These are phyloP conservation scores for Asterophora lycoperdoides DNA, from an alignment of 768 basidiomycete species.

Conservation along the genomic window DNA sequence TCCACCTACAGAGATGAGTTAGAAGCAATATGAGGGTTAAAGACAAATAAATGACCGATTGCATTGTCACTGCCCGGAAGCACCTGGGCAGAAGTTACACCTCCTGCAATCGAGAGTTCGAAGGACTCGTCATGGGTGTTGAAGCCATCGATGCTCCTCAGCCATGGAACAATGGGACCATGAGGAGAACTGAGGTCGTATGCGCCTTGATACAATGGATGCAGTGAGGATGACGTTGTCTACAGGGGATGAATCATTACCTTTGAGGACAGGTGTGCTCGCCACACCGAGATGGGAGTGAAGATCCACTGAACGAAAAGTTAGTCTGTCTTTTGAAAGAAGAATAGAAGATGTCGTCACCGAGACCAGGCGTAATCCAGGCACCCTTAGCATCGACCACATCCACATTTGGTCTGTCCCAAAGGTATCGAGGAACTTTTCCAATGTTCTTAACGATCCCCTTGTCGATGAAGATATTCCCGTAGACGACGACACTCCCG, in stretches of 20 bases:
- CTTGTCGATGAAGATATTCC: conserved; percentile 65
- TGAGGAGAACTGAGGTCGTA: conserved; percentile 61
- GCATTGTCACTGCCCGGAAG: conserved; percentile 75
- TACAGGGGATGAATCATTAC: conserved; percentile 14
- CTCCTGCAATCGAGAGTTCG: conserved; percentile 74
- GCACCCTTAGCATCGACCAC: conserved; percentile 57
- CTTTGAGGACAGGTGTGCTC: conserved; percentile 55
- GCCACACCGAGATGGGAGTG: conserved; percentile 79
- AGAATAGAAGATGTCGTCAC: conserved; percentile 28
- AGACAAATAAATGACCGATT: conserved; percentile 46
- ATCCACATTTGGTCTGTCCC: conserved; percentile 42
- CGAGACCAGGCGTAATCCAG: conserved; percentile 66
- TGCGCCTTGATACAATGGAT: conserved; percentile 29
- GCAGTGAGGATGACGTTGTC: not conserved
- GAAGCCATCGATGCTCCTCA: conserved; percentile 79
- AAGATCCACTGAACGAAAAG: conserved; percentile 51
- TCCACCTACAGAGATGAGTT: conserved; percentile 49
- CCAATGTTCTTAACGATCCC: conserved; percentile 61
- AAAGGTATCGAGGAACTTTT: conserved; percentile 37
- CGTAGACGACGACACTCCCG: conserved; percentile 49
- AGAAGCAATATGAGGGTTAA: not conserved
- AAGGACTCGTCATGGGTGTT: conserved; percentile 83
- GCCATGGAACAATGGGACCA: conserved; percentile 70
- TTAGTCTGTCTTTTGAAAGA: conserved; percentile 14
- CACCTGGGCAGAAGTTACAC: conserved; percentile 81